phyloP scores from a whole-genome alignment of 768 basidiomycete species.

The Hemileccinum impolitum region DNA sequence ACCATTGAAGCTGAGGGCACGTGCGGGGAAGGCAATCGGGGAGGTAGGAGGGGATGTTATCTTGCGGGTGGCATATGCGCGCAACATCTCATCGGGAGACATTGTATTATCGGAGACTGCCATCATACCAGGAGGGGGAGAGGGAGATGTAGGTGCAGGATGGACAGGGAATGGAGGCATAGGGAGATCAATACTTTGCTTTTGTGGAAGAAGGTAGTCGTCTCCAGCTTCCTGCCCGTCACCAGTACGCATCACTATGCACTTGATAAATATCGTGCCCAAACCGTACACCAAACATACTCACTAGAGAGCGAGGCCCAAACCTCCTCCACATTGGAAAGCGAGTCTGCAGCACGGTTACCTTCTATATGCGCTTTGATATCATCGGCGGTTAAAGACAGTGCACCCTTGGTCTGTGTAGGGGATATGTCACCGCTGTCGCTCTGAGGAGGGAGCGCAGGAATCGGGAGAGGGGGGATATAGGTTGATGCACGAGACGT shows the following conservation, averaged over 20 bases:
- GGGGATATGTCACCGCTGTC: conserved; percentile 38
- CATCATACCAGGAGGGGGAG: conserved; percentile 39
- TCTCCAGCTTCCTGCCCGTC: conserved; percentile 27
- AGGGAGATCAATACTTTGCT: conserved; percentile 25
- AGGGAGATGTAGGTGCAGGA: conserved; percentile 33
- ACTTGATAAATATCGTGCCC: conserved; percentile 6
- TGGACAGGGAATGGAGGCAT: conserved; percentile 33
- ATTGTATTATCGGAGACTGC: conserved; percentile 40
- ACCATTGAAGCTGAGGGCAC: conserved; percentile 22
- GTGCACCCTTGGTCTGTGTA: conserved; percentile 40
- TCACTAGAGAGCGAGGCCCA: conserved; percentile 67
- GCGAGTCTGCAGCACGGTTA: conserved; percentile 26
- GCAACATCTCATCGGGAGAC: conserved; percentile 75
- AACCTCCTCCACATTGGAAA: conserved; percentile 51
- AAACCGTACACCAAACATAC: conserved; percentile 21
- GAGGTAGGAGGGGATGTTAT: conserved; percentile 32
- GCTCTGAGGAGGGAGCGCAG: conserved; percentile 13
- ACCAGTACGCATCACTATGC: conserved; percentile 71
- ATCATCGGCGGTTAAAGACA: conserved; percentile 54
- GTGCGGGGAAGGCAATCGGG: conserved; percentile 30
- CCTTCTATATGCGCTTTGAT: conserved; percentile 52
- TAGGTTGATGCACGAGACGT: conserved; percentile 39
- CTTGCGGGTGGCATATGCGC: conserved; percentile 60
- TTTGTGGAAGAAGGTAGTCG: conserved; percentile 45
- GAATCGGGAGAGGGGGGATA: conserved; percentile 40